phyloP scores from a whole-genome alignment of 345 rosid genomes.

The Gynandropsis gynandra region DNA sequence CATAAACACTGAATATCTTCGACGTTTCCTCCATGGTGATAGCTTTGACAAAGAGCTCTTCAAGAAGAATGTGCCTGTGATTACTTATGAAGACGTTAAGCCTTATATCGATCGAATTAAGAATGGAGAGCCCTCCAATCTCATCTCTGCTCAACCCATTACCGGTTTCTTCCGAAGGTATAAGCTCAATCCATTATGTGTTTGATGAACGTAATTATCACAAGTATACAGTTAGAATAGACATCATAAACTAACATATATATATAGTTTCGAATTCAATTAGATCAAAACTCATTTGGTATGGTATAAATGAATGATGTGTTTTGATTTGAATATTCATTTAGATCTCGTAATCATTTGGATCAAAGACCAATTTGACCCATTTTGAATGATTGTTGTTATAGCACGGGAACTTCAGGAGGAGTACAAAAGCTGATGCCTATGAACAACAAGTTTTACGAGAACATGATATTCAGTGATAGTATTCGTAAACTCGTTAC shows the following conservation, averaged over 20 bases:
- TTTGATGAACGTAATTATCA: neutral
- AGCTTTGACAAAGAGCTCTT: slow-evolving; percentile 33
- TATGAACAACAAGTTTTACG: slow-evolving; percentile 59
- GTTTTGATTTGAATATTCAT: no score
- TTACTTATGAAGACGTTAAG: slow-evolving; percentile 61
- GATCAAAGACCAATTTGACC: no score
- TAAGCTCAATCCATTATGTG: no score
- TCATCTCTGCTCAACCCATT: slow-evolving; percentile 55
- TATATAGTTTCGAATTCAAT: neutral
- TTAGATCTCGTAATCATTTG: no score
- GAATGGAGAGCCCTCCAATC: slow-evolving; percentile 46
- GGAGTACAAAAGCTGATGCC: slow-evolving; percentile 85
- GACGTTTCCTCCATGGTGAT: slow-evolving; percentile 35
- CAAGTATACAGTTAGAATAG: neutral
- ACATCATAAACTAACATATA: neutral
- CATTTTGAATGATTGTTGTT: slow-evolving; percentile 2
- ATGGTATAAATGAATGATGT: no score
- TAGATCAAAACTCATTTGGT: neutral
- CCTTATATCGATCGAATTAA: slow-evolving; percentile 53
- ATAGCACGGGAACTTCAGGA: slow-evolving; percentile 79
- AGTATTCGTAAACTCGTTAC: slow-evolving; percentile 63
- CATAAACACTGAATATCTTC: slow-evolving; percentile 45
- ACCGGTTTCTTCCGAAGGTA: slow-evolving; percentile 71
- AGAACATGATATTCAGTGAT: slow-evolving; percentile 62
- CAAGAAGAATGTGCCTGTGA: slow-evolving; percentile 53